Evolutionary conservation across 257 asterid species (phyloP).

Genomic region (Solanum rostratum): DNA sequence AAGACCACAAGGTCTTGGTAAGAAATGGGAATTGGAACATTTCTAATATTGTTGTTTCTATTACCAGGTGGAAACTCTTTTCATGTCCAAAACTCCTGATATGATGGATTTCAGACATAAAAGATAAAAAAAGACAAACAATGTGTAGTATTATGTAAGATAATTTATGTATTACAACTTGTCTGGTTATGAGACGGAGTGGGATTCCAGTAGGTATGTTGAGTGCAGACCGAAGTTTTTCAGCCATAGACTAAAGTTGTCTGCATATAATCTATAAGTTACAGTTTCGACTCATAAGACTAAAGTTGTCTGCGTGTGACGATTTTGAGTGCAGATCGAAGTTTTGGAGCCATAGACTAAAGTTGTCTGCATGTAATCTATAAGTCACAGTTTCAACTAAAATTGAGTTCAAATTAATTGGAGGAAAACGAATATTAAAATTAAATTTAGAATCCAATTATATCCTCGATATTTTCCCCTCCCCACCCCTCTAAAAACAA

Average conservation of each 20-base stretch:
- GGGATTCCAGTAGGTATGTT: too few relatives aligned
- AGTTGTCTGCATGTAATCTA: neutral
- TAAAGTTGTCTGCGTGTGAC: neutral
- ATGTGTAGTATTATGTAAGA: neutral
- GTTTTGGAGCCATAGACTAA: too few relatives aligned
- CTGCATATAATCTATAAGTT: too few relatives aligned
- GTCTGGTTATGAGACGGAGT: too few relatives aligned
- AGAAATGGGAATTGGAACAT: neutral
- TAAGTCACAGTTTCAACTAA: too few relatives aligned
- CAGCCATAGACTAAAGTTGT: too few relatives aligned
- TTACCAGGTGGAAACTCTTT: neutral
- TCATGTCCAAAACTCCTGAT: neutral
- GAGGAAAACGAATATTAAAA: neutral
- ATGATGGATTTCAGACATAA: neutral
- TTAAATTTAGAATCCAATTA: neutral
- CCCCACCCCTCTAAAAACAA: too few relatives aligned
- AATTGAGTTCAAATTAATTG: too few relatives aligned
- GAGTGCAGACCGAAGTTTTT: too few relatives aligned
- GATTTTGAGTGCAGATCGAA: too few relatives aligned
- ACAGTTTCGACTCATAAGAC: too few relatives aligned
- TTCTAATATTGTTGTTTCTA: neutral
- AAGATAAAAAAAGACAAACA: neutral
- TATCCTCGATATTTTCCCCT: too few relatives aligned
- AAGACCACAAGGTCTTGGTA: neutral
- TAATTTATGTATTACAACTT: neutral